Evolutionary conservation across 2,329 filamentous ascomycete genomes (phyloP).

Genomic region (Exophiala alcalophila): DNA sequence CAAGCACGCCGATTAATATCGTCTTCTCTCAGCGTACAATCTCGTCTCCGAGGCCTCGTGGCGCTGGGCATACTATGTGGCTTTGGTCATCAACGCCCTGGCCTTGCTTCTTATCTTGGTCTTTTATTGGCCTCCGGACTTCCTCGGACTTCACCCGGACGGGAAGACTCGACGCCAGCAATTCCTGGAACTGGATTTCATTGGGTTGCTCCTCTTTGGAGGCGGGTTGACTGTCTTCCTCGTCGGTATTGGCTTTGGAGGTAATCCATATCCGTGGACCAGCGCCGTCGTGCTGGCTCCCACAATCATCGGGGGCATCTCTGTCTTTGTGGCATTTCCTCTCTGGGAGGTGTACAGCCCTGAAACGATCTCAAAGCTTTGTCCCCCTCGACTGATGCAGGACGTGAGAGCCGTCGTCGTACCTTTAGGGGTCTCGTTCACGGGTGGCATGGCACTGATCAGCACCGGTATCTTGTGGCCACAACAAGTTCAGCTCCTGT

Average conservation of each 20-base stretch:
- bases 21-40: not conserved
- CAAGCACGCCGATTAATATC: too few relatives aligned
- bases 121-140: slow-evolving; percentile 21
- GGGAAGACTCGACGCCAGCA: slow-evolving; percentile 20
- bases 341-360: slow-evolving; percentile 15
- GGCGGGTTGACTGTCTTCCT: slow-evolving; percentile 24
- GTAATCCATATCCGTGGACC: slow-evolving; percentile 21
- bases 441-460: slow-evolving; percentile 6
- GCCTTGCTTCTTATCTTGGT: slow-evolving; percentile 10
- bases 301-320: slow-evolving; percentile 5
- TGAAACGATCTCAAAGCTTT: slow-evolving; percentile 9
- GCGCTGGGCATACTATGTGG: slow-evolving; percentile 18
- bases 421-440: slow-evolving; percentile 6
- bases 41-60: slow-evolving; percentile 8
- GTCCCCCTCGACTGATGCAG: slow-evolving; percentile 7
- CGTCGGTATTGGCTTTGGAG: slow-evolving; percentile 19
- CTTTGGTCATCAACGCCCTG: slow-evolving; percentile 10
- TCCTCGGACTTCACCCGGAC: slow-evolving; percentile 14
- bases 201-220: slow-evolving; percentile 20
- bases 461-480: slow-evolving; percentile 15
- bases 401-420: slow-evolving; percentile 7
- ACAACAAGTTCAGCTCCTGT: slow-evolving; percentile 13
- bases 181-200: slow-evolving; percentile 20
- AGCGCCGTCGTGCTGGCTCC: slow-evolving; percentile 11
- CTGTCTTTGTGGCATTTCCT: slow-evolving; percentile 9